Evolutionary conservation across 192 early-diverging fungal genomes (phyloP), one percentile per base, ranked within the genome.

Genomic region (Umbelopsis sp.): DNA sequence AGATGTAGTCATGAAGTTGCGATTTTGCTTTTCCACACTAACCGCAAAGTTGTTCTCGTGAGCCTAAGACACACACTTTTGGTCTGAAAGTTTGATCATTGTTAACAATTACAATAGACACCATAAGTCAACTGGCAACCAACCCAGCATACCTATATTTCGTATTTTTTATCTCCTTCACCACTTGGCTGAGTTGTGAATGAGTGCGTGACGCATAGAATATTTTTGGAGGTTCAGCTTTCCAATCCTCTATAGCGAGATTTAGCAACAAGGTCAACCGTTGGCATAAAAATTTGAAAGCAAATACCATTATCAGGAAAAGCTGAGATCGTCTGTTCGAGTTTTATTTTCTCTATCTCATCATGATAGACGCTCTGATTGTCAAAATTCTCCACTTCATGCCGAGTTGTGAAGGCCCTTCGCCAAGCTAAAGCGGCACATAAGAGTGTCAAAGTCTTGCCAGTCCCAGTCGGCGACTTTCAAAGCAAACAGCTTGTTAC

Each of bases 401-500:
- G 70, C 49, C 72, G 73, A 45, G 79, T 78, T 46, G 76, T 68
- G 49, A 75, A 79, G 10, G 74, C 69, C 46, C 83, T 78, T 21
- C 82, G 68, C 93, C 93, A 94, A 0, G 88, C 90, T 33, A 94
- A 76, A 1, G 83, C 75, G 2, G 92, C 85, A 58, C 90, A 91
- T 11, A 94, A 73, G 27, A 94, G 68, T 0, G 88, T 87, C 49
- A 94, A 71, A 1, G 91, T 90, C 69, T 94, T 94, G n/a, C 93
- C 93, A 3, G 93, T 93, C 1, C 93, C 93, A 58, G 67, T 78
- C 30, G 72, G 74, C 1, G 68, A 74, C 70, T 44, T 30, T 33
- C 23, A 21, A 66, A 47, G 25, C 4, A 18, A 35, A 61, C 10
- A 33, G 9, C 3, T 61, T 61, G 25, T 15, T 37, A 30, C 27